phyloP scores from a whole-genome alignment of 768 basidiomycete species.

The Hydnomerulius pinastri region DNA sequence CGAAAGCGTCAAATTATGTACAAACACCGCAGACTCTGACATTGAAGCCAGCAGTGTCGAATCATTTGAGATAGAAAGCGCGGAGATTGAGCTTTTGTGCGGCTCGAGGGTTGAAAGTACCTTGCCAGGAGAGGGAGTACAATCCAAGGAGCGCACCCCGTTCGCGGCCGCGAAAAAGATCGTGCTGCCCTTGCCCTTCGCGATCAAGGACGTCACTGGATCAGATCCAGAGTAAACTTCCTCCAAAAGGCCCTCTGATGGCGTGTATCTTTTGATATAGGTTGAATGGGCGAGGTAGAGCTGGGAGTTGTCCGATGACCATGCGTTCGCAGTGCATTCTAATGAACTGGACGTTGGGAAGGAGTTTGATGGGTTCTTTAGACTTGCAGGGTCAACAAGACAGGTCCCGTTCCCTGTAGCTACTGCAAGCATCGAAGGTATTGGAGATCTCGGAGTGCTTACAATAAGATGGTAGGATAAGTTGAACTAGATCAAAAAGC shows the following conservation, averaged over 20 bases:
- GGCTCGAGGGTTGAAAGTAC: constrained; percentile 50
- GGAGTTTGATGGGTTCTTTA: constrained; percentile 47
- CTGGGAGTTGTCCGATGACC: constrained; percentile 57
- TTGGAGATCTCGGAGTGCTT: background rate
- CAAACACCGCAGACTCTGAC: constrained; percentile 51
- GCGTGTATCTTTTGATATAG: constrained; percentile 55
- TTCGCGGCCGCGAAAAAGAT: constrained; percentile 51
- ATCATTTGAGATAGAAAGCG: constrained; percentile 63
- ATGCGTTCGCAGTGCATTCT: constrained; percentile 35
- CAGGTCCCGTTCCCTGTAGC: constrained; percentile 49
- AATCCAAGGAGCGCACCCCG: constrained; percentile 54
- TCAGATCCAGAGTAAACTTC: constrained; percentile 40
- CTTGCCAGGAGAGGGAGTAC: constrained; percentile 37
- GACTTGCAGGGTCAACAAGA: constrained; percentile 45
- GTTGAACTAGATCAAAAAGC: background rate
- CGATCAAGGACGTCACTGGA: constrained; percentile 31
- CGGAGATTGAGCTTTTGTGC: constrained; percentile 52
- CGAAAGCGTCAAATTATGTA: constrained; percentile 59
- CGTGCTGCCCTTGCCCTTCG: constrained; percentile 37
- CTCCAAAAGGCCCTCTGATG: constrained; percentile 44
- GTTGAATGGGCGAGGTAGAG: constrained; percentile 55
- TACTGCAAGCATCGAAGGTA: constrained; percentile 52
- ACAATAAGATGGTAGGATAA: background rate
- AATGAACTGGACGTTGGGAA: constrained; percentile 40
- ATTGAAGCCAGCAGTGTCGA: constrained; percentile 56